phyloP scores from a whole-genome alignment of 441 rosid genomes.

The Breynia disticha region DNA sequence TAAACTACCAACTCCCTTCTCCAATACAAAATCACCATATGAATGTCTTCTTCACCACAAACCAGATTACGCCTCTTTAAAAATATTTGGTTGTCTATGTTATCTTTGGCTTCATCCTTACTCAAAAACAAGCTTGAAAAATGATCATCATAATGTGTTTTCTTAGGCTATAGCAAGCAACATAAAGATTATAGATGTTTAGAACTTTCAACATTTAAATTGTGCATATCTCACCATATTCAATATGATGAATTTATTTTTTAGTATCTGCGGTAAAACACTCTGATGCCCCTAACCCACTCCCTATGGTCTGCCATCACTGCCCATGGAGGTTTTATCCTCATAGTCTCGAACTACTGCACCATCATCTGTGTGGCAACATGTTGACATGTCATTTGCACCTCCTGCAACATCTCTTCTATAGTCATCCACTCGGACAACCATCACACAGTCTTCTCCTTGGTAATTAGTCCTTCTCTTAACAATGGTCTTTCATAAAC shows the following conservation, averaged over 20 bases:
- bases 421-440: background rate
- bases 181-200: too few species aligned
- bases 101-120: slow-evolving; percentile 1
- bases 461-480: too few species aligned
- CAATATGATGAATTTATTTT: background rate
- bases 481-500: too few species aligned
- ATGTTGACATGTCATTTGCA: too few species aligned
- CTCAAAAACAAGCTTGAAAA: background rate
- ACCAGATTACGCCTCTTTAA: background rate
- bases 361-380: too few species aligned
- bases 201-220: background rate
- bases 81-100: background rate
- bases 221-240: background rate
- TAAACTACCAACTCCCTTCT: background rate
- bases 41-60: background rate
- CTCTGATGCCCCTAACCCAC: background rate
- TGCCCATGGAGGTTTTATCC: too few species aligned
- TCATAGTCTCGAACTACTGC: too few species aligned
- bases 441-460: too few species aligned
- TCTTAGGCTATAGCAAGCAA: background rate
- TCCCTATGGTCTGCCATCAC: background rate
- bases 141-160: background rate
- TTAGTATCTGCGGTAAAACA: background rate
- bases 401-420: background rate
- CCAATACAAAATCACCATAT: background rate